Conservation (phyloP, 164 flowering plant genomes). For the Tetracentron sinense region DNA sequence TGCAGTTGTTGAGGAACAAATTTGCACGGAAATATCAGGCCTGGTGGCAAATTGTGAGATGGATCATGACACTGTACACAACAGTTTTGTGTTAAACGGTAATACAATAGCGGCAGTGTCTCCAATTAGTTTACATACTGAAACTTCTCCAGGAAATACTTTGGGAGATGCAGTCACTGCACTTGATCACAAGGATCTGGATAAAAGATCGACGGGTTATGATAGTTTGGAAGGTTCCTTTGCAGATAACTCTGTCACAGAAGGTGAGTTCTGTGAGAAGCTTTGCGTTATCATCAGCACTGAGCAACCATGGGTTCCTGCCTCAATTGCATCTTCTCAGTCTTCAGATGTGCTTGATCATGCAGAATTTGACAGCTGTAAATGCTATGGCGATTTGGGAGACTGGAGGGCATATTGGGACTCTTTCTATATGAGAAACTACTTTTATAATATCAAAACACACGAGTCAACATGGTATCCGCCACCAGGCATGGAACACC, state of each 20-base stretch:
- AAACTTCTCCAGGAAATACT: conserved; percentile 19
- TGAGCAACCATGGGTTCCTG: conserved; percentile 18
- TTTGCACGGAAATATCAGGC: conserved; percentile 18
- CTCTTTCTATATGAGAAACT: conserved; percentile 48
- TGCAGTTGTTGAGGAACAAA: conserved; percentile 16
- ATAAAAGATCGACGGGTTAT: conserved; percentile 12
- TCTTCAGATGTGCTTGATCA: conserved; percentile 15
- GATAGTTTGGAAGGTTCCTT: conserved; percentile 21
- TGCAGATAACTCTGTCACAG: conserved; percentile 14
- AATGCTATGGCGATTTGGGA: conserved; percentile 24
- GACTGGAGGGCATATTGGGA: conserved; percentile 81
- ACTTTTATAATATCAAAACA: conserved; percentile 64
- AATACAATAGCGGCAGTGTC: conserved; percentile 7
- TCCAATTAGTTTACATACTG: conserved; percentile 16
- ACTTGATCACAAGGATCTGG: conserved; percentile 11
- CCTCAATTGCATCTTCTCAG: conserved; percentile 11
- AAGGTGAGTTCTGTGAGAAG: conserved; percentile 16
- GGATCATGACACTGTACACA: conserved; percentile 5
- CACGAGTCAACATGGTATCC: conserved; percentile 74
- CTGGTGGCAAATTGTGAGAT: conserved; percentile 3
- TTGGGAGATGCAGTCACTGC: conserved; percentile 21
- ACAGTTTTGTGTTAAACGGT: conserved; percentile 10
- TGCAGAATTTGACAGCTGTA: conserved; percentile 15
- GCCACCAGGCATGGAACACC: conserved; percentile 63
- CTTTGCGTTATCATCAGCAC: conserved; percentile 9